Conservation (phyloP, 1,284 basidiomycete species). For the Trametes versicolor region DNA sequence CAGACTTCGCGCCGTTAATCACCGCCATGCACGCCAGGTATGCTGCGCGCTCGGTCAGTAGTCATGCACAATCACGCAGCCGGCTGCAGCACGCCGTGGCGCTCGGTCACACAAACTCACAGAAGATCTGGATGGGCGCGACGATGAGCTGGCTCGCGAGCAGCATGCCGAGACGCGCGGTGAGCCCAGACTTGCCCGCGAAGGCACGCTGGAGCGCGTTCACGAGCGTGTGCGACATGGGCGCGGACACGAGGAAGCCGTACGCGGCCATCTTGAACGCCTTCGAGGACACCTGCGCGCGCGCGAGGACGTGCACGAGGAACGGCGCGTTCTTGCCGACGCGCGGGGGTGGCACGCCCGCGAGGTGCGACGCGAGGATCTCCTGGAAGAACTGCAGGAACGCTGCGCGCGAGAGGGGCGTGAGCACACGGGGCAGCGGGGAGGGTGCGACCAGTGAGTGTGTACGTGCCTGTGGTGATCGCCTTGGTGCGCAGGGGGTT, state of each 20-base stretch:
- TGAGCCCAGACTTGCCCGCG: constrained; percentile 75
- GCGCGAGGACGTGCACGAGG: constrained; percentile 62
- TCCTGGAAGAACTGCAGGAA: constrained; percentile 83
- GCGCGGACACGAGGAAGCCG: constrained; percentile 88
- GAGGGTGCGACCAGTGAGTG: not conserved
- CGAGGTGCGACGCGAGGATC: constrained; percentile 77
- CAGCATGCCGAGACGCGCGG: constrained; percentile 78
- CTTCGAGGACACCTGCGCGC: constrained; percentile 65
- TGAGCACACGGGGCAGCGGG: not conserved
- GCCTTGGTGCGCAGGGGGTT: constrained; percentile 83
- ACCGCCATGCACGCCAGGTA: constrained; percentile 84
- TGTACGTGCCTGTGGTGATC: constrained; percentile 65
- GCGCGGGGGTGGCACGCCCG: constrained; percentile 62
- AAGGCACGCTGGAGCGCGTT: constrained; percentile 80
- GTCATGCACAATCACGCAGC: constrained; percentile 1
- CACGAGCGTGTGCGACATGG: constrained; percentile 80
- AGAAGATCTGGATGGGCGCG: constrained; percentile 79
- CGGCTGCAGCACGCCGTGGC: not conserved
- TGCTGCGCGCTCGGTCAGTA: constrained; percentile 40
- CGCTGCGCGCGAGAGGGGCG: constrained; percentile 49
- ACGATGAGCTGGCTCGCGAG: constrained; percentile 83
- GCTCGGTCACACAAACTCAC: constrained; percentile 52
- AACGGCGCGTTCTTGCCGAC: constrained; percentile 64
- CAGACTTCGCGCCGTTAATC: constrained; percentile 82
- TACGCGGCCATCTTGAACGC: constrained; percentile 87